Evolutionary conservation across 139 green algal genomes (phyloP), one percentile per base, ranked within the genome.

Genomic region (Chara braunii): DNA sequence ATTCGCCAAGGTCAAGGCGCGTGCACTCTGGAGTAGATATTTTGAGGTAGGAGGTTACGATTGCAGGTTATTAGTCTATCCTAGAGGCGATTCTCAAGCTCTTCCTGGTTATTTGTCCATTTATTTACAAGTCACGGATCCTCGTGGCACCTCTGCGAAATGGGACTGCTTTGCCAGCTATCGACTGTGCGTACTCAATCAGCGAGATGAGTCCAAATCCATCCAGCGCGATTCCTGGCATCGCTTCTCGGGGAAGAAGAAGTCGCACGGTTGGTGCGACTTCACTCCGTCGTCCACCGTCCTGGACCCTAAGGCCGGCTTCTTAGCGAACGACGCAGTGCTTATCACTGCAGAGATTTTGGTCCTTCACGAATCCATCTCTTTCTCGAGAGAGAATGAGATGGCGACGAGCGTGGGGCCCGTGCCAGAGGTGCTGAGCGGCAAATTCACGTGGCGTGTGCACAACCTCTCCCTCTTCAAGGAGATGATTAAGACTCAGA

Each of bases 401-500:
- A 24, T 52, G n/a, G 51, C 43, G 26, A 28, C 28, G 29, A 55
- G 40, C 8, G 56, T 37, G 3, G 56, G 22, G 5, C 66, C 59
- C 33, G 12, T 53, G 29, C 33, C 35, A 3, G 79, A 87, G 45
- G 75, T 83, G 18, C 43, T 83, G 22, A 81, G 71, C 37, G 81
- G 81, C 14, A 87, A 83, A 57, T 86, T 84, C 42, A 75, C 64
- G 36, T 88, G 84, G 84, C 66, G 68, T 37, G 78, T 89, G 23
- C 72, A 80, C 68, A 89, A 89, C 59, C 81, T 89, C 33, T 67
- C 67, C 29, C 60, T 82, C 40, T 89, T 89, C 57, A 77, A 74
- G 70, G 83, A 84, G 30, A 87, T 88, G 80, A 85, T 86, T 43
- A 80, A 76, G 51, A 85, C 76, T 43, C 84, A 89, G 80, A 89